Base-by-base conservation (phyloP, 768 basidiomycete genomes). In the Exsudoporus frostii region DNA sequence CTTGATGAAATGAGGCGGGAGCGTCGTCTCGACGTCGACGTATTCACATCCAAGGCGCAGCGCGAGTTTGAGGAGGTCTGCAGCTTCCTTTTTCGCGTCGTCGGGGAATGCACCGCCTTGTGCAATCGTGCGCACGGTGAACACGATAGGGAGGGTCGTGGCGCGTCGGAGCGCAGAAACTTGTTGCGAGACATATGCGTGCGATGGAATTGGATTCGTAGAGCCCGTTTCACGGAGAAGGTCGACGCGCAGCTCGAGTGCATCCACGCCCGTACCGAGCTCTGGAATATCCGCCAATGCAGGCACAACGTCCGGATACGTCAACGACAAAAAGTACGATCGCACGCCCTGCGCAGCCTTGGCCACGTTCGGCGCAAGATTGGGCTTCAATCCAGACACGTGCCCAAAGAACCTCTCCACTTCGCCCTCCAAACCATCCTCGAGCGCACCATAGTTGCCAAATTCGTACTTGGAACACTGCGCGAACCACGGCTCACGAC, bases 21-120 rank as follows among this genome's bases (percentile, higher is more conserved):
- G 85, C 0, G 85, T 80, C 50, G 90, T 83, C 71, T 99, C 96
- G 45, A 97, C 80, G 60, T 98, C 97, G 58, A 98, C 70, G 67
- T 94, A 99, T 70, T 98, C 97, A 53, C 92, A 86, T 7, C 88
- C 95, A 34, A 90, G 72, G 46, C 87, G 85, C 30, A 96, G 68
- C 4, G 86, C 95, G 49, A 95, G 80, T 40, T 82, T 74, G 63
- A 96, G 77, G 8, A 98, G 80, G 33, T 85, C 82, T 49, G 88
- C 81, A 10, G 85, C 87, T 54, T 88, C 86, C 47, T 84, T 80
- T 50, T 82, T 73, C 0, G 84, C 84, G 33, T 77, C 75, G 68
- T 96, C 88, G 0, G 95, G 93, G 80, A 92, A 94, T 17, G 87
- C 80, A 6, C 97, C 96, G 20, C 96, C 97, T 68, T 99, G 95